Percentiles rank a stretch among this genome's conserved stretches.
Conservation (phyloP, 192 early-diverging fungal genomes). For the Linnemannia schmuckeri region DNA sequence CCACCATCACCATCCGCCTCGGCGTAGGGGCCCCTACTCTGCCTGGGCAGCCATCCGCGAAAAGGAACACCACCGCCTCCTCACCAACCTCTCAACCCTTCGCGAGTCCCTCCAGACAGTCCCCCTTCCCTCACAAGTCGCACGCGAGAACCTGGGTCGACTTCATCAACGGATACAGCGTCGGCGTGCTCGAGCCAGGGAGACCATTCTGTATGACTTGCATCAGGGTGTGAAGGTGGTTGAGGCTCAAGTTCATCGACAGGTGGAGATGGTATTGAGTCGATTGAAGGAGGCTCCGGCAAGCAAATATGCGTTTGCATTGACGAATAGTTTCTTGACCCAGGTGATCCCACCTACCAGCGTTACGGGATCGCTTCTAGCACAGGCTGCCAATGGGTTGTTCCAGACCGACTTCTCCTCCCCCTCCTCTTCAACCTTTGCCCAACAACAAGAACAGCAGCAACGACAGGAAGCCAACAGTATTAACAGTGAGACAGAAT, state of each 20-base stretch:
- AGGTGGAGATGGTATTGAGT: constrained; percentile 45
- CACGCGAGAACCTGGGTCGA: constrained; percentile 18
- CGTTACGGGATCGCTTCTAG: constrained; percentile 4
- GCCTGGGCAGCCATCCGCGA: constrained; percentile 17
- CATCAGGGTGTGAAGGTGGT: constrained; percentile 43
- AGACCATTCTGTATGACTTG: constrained; percentile 34
- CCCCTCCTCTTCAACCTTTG: background rate
- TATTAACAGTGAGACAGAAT: background rate
- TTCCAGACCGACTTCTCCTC: background rate
- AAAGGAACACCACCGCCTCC: constrained; percentile 21
- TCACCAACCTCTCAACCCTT: constrained; percentile 3
- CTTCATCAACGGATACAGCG: constrained; percentile 25
- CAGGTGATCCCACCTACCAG: constrained; percentile 22
- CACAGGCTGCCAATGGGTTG: background rate
- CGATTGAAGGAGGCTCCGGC: constrained; percentile 40
- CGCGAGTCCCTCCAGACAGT: background rate
- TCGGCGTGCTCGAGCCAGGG: constrained; percentile 32
- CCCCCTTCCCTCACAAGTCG: constrained; percentile 2
- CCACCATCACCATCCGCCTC: background rate
- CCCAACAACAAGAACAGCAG: constrained; percentile 1
- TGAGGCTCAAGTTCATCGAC: constrained; percentile 38
- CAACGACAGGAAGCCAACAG: background rate
- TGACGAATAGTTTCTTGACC: constrained; percentile 40
- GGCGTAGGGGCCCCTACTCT: background rate
- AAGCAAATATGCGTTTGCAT: constrained; percentile 39